phyloP scores from a whole-genome alignment of 2,329 filamentous ascomycete species.

The Ophidiomyces ophidiicola region DNA sequence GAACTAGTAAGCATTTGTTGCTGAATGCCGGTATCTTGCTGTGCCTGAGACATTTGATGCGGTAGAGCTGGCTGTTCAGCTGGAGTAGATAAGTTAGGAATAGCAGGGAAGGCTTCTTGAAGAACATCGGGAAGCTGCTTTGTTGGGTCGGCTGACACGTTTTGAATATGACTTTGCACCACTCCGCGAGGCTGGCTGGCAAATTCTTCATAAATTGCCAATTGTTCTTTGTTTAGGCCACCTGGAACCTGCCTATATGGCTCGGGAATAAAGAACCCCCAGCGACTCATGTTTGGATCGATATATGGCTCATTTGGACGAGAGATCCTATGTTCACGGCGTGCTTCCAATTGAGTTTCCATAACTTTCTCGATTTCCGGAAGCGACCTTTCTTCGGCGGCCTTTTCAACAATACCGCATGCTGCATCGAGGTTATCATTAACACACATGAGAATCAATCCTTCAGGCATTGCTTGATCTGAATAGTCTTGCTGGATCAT shows the following conservation, averaged over 20 bases:
- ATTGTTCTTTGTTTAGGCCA: slow-evolving; percentile 79
- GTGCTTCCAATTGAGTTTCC: slow-evolving; percentile 62
- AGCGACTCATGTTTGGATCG: slow-evolving; percentile 69
- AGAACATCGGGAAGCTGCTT: slow-evolving; percentile 52
- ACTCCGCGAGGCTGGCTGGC: slow-evolving; percentile 67
- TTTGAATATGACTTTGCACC: slow-evolving; percentile 42
- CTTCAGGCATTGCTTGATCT: slow-evolving; percentile 71
- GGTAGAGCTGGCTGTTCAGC: slow-evolving; percentile 51
- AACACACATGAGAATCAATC: slow-evolving; percentile 94
- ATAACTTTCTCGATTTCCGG: slow-evolving; percentile 94
- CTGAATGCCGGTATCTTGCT: slow-evolving; percentile 33
- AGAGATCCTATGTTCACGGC: slow-evolving; percentile 61
- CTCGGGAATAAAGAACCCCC: slow-evolving; percentile 86
- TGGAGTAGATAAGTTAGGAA: slow-evolving; percentile 51
- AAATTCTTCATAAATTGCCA: slow-evolving; percentile 95
- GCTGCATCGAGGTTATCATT: slow-evolving; percentile 94
- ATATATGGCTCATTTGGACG: slow-evolving; percentile 76
- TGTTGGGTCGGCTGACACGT: slow-evolving; percentile 45
- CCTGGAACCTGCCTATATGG: slow-evolving; percentile 76
- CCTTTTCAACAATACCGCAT: slow-evolving; percentile 87
- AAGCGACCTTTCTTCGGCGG: slow-evolving; percentile 83
- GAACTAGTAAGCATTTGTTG: slow-evolving; percentile 27
- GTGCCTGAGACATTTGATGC: slow-evolving; percentile 43
- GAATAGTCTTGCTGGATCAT: slow-evolving; percentile 56
- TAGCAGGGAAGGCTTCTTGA: slow-evolving; percentile 47